Percentiles rank a stretch among this genome's conserved stretches.
Conservation (phyloP, 2,329 filamentous ascomycete genomes). For the Ramichloridium luteum region DNA sequence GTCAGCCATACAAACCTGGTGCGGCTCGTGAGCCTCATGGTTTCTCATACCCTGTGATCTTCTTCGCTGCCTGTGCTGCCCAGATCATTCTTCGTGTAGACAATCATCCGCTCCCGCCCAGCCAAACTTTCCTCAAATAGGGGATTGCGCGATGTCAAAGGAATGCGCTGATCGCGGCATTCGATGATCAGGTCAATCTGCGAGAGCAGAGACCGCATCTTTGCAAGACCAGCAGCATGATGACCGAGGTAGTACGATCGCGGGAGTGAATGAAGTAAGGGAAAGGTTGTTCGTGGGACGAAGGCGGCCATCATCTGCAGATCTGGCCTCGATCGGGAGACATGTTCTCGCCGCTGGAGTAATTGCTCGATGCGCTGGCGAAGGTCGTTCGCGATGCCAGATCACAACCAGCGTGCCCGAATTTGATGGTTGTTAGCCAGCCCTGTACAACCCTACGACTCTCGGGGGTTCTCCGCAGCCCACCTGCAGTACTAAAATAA, state of each 20-base stretch:
- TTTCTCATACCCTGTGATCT: constrained; percentile 20
- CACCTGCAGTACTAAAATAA: too few relatives aligned
- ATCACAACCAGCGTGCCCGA: too few relatives aligned
- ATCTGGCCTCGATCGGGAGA: constrained; percentile 10
- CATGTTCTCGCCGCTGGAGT: constrained; percentile 7
- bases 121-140: constrained; percentile 69
- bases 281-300: constrained; percentile 61
- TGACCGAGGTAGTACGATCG: constrained; percentile 93
- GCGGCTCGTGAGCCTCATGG: too few relatives aligned
- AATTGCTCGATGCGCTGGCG: neutral
- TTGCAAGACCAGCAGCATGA: constrained; percentile 66
- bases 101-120: constrained; percentile 61
- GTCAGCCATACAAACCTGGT: too few relatives aligned
- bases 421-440: too few relatives aligned
- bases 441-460: too few relatives aligned
- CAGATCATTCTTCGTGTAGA: constrained; percentile 86
- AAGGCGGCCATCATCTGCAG: constrained; percentile 41
- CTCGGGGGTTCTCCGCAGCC: too few relatives aligned
- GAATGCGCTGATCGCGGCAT: constrained; percentile 85
- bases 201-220: constrained; percentile 70
- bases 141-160: constrained; percentile 80
- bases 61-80: constrained; percentile 34
- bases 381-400: too few relatives aligned
- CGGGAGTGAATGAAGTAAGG: constrained; percentile 60
- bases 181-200: constrained; percentile 83